phyloP scores from a whole-genome alignment of 257 asterid genomes.

The Schizonepeta tenuifolia region DNA sequence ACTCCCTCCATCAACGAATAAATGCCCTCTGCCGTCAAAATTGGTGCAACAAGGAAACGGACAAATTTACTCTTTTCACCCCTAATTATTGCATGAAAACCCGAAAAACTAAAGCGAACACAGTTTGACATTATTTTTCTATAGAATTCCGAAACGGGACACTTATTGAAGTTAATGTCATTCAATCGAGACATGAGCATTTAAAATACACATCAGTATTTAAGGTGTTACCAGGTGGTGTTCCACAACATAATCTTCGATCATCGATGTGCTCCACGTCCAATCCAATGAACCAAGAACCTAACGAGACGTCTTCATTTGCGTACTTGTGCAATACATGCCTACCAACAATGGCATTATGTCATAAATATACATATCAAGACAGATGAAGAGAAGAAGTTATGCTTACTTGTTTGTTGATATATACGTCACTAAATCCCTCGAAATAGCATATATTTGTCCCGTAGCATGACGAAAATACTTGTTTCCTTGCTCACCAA shows the following conservation, averaged over 20 bases:
- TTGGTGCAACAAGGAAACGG: too few species aligned
- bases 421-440: conserved; percentile 50
- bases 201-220: not conserved
- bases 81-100: too few species aligned
- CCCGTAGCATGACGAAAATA: conserved; percentile 63
- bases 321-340: conserved; percentile 52
- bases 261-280: conserved; percentile 56
- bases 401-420: conserved; percentile 46
- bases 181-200: not conserved
- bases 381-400: not conserved
- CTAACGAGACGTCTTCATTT: conserved; percentile 54
- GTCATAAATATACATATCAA: not conserved
- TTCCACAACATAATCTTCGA: conserved; percentile 58
- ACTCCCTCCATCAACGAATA: not conserved
- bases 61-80: too few species aligned
- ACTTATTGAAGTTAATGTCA: too few species aligned
- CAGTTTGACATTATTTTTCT: too few species aligned
- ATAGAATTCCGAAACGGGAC: too few species aligned
- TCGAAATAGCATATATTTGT: conserved; percentile 55
- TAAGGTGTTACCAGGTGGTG: conserved; percentile 73
- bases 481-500: conserved; percentile 53
- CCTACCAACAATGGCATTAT: conserved; percentile 29
- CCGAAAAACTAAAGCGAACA: too few species aligned
- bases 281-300: conserved; percentile 58
- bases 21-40: too few species aligned